phyloP scores from a whole-genome alignment of 345 rosid genomes.

The Fremontodendron californicum region DNA sequence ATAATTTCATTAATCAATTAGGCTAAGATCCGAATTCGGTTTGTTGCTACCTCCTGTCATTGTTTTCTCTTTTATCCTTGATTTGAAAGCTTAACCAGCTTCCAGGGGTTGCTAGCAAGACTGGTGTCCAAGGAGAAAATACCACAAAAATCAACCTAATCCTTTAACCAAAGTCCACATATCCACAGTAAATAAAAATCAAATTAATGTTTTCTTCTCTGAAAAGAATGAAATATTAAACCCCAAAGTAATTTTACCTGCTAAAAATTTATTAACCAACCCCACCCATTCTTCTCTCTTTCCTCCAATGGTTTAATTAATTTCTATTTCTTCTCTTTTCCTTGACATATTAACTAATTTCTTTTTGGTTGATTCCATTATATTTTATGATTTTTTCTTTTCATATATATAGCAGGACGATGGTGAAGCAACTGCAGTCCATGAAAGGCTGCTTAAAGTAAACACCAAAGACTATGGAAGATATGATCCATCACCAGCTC shows the following conservation, averaged over 20 bases:
- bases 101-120: background rate
- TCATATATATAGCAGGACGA: background rate
- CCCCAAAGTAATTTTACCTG: too few relatives aligned
- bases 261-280: background rate
- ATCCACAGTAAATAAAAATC: background rate
- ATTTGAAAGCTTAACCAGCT: constrained; percentile 6
- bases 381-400: too few relatives aligned
- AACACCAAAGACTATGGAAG: constrained; percentile 75
- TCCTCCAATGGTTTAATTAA: too few relatives aligned
- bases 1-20: too few relatives aligned
- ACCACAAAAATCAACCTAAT: background rate
- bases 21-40: too few relatives aligned
- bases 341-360: background rate
- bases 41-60: background rate
- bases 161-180: background rate
- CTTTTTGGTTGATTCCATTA: background rate
- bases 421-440: constrained; percentile 27
- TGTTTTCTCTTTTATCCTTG: background rate
- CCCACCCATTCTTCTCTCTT: background rate
- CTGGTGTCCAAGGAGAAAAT: background rate
- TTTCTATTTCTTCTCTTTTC: too few relatives aligned
- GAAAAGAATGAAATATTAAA: background rate
- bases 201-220: background rate
- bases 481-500: constrained; percentile 62
- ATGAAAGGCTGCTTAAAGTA: constrained; percentile 58